Conservation (phyloP, 2,329 filamentous ascomycete genomes). For the Exophiala calicioides region DNA sequence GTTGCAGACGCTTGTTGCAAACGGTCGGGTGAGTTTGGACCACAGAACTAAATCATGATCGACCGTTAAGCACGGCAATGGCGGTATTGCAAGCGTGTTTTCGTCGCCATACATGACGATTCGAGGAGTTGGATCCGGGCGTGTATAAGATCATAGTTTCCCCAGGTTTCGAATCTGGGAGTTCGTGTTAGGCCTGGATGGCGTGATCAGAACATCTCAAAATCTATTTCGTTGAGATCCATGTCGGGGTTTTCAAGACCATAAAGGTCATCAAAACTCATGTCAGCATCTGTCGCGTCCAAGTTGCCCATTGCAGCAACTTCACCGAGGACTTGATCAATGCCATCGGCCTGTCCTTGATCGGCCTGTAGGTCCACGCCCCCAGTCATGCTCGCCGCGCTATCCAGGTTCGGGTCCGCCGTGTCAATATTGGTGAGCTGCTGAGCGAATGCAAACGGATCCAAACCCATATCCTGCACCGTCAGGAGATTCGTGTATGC, state of each 20-base stretch:
- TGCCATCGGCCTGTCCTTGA: constrained; percentile 23
- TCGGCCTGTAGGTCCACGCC: constrained; percentile 18
- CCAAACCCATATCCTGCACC: constrained; percentile 25
- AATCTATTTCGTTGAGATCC: constrained; percentile 31
- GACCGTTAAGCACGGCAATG: no score
- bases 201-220: constrained; percentile 32
- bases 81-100: no score
- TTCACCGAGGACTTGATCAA: constrained; percentile 32
- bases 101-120: no score
- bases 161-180: no score
- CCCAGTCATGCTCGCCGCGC: constrained; percentile 13
- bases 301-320: constrained; percentile 28
- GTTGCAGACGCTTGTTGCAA: no score
- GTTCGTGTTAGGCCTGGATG: no score
- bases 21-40: no score
- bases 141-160: no score
- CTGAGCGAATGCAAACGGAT: constrained; percentile 26
- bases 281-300: constrained; percentile 24
- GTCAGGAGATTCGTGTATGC: constrained; percentile 36
- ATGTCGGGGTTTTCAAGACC: constrained; percentile 23
- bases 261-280: constrained; percentile 27
- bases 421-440: constrained; percentile 46
- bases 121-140: no score
- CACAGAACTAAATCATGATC: no score
- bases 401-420: constrained; percentile 44